These are phyloP conservation scores for Xylaria nigripes DNA, from an alignment of 495 filamentous ascomycete genomes.

Conservation along the genomic window DNA sequence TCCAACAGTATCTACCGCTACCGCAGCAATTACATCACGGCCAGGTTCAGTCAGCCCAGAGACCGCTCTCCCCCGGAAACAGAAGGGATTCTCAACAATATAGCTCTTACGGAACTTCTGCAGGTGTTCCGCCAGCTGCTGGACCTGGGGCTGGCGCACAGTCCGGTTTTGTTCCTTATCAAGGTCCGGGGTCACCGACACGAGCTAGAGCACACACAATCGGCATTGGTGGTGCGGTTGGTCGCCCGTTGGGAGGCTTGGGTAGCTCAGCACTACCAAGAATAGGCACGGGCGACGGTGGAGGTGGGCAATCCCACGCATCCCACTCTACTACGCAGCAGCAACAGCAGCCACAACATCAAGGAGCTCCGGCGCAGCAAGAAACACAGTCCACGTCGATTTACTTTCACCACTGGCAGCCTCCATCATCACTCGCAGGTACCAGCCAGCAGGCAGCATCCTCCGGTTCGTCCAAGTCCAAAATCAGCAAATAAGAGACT, in stretches of 20 bases:
- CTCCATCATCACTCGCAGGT: conserved; percentile 55
- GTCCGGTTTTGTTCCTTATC: conserved; percentile 26
- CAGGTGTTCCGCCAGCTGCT: conserved; percentile 37
- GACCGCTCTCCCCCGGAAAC: conserved; percentile 37
- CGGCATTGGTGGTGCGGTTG: conserved; percentile 28
- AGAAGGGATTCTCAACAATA: conserved; percentile 40
- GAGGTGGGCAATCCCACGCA: conserved; percentile 13
- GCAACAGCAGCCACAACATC: conserved; percentile 24
- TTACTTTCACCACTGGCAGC: conserved; percentile 90
- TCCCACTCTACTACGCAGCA: conserved; percentile 1
- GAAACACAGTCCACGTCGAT: conserved; percentile 60
- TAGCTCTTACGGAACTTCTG: conserved; percentile 35
- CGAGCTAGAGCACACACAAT: conserved; percentile 32
- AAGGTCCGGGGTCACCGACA: conserved; percentile 34
- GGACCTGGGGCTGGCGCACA: conserved; percentile 35
- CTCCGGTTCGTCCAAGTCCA: conserved; percentile 57
- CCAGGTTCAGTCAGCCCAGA: conserved; percentile 44
- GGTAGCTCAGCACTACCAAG: conserved; percentile 24
- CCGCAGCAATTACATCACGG: conserved; percentile 45
- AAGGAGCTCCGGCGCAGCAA: conserved; percentile 35
- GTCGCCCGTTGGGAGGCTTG: conserved; percentile 21
- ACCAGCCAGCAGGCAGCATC: conserved; percentile 55
- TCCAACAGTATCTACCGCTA: conserved; percentile 57
- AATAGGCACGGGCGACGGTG: conserved; percentile 22
- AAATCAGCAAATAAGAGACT: conserved; percentile 42